Evolutionary conservation across 495 filamentous ascomycete species (phyloP).

Genomic region (Penicillium atrosanguineum): DNA sequence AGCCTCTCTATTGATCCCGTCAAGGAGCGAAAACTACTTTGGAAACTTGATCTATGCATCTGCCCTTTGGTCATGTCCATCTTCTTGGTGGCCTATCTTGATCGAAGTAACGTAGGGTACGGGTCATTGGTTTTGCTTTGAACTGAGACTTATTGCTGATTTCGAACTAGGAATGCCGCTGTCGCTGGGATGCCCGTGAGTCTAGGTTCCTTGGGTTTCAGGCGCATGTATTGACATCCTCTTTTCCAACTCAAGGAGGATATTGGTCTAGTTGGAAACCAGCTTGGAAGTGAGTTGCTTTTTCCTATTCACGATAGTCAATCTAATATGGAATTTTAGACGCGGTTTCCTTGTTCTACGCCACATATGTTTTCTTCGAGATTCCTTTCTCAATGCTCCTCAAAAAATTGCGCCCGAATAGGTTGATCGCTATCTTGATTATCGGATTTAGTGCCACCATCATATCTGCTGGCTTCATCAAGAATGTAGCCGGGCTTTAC

Average conservation of each 20-base stretch:
- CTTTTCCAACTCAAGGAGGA: constrained; percentile 7
- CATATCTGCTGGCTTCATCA: constrained; percentile 23
- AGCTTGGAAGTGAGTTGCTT: constrained; percentile 11
- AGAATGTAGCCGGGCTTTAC: constrained; percentile 33
- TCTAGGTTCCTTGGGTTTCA: background rate
- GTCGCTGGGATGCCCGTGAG: constrained; percentile 16
- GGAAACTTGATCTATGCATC: no score
- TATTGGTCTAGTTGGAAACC: constrained; percentile 14
- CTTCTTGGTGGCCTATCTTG: background rate
- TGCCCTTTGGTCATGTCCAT: background rate
- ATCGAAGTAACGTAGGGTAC: constrained; percentile 19
- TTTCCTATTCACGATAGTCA: background rate
- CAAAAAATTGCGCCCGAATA: constrained; percentile 28
- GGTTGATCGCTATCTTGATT: constrained; percentile 38
- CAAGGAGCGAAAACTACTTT: no score
- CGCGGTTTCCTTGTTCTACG: constrained; percentile 17
- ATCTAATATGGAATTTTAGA: background rate
- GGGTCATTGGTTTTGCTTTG: background rate
- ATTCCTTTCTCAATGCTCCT: constrained; percentile 30
- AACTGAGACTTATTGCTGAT: background rate
- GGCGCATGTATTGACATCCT: no score
- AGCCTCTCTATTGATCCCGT: no score
- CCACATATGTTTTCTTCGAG: constrained; percentile 37
- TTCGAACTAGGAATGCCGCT: constrained; percentile 12
- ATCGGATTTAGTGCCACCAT: constrained; percentile 33